Percentiles rank a stretch among this genome's conserved stretches.
Conservation (phyloP, 2,329 filamentous ascomycete genomes). For the Stagonosporopsis tanaceti region DNA sequence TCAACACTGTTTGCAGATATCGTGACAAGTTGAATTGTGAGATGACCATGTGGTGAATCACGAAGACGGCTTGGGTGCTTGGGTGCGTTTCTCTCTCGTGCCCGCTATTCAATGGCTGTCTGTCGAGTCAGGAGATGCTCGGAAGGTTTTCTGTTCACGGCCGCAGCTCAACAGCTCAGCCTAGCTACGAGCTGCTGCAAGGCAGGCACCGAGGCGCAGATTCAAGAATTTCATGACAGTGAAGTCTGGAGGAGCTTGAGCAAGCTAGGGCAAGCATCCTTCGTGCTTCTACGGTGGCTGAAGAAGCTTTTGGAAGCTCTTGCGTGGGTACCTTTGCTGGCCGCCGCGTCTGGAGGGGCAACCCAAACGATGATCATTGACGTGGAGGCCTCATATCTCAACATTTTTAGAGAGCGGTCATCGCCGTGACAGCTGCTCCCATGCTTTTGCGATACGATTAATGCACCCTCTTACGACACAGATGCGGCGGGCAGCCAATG, state of each 20-base stretch:
- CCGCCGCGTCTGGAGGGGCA: conserved; percentile 10
- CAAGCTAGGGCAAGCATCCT: conserved; percentile 1
- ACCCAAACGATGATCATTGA: conserved; percentile 6
- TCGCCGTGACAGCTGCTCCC: conserved; percentile 21
- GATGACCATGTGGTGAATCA: neutral
- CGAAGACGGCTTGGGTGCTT: neutral
- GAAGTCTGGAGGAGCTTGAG: neutral
- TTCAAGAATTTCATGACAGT: neutral
- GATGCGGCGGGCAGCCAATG: conserved; percentile 31
- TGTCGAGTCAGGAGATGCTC: neutral
- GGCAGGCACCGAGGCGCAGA: neutral
- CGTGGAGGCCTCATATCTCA: conserved; percentile 18
- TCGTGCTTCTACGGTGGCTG: neutral
- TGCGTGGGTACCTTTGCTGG: neutral
- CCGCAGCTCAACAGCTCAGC: neutral
- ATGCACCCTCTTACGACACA: conserved; percentile 35
- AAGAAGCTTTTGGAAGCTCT: conserved; percentile 6
- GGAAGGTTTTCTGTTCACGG: neutral
- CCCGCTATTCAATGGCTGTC: neutral
- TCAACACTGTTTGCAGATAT: conserved; percentile 15
- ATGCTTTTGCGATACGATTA: conserved; percentile 35
- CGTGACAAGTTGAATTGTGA: neutral
- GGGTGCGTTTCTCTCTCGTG: neutral
- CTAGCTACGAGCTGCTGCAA: neutral
- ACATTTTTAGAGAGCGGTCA: conserved; percentile 17